These are phyloP conservation scores for Pseudocercospora macadamiae DNA, from an alignment of 2,329 filamentous ascomycete genomes.

Conservation along the genomic window DNA sequence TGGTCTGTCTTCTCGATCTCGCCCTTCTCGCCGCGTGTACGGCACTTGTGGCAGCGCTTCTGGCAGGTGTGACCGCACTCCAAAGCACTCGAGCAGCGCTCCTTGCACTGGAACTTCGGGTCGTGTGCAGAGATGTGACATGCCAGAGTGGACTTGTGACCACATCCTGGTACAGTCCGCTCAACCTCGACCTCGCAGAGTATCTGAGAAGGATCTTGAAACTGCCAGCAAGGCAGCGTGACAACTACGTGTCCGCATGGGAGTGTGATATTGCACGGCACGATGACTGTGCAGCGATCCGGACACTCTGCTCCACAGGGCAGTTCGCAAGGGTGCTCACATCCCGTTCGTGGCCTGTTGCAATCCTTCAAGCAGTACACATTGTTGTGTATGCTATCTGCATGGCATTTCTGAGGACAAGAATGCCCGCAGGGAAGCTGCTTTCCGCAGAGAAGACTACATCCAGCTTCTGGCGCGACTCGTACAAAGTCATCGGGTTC, in stretches of 20 bases:
- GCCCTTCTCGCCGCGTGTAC: conserved; percentile 37
- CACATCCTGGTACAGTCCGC: conserved; percentile 58
- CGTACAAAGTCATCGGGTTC: conserved; percentile 61
- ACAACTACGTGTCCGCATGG: conserved; percentile 34
- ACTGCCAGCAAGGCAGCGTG: conserved; percentile 31
- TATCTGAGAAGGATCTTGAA: conserved; percentile 51
- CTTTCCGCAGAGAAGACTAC: conserved; percentile 52
- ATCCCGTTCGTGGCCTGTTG: conserved; percentile 39
- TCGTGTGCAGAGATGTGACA: conserved; percentile 55
- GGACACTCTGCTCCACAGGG: conserved; percentile 48
- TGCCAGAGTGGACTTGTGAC: conserved; percentile 54
- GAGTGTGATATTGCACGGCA: conserved; percentile 37
- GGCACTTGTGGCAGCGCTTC: conserved; percentile 55
- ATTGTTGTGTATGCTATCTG: conserved; percentile 46
- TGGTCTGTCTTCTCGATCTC: conserved; percentile 46
- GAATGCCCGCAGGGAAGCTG: conserved; percentile 51
- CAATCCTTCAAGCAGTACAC: conserved; percentile 49
- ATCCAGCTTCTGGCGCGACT: conserved; percentile 65
- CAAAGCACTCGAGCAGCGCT: conserved; percentile 50
- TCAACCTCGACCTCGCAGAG: conserved; percentile 53
- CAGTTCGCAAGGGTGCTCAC: conserved; percentile 47
- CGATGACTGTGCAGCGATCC: conserved; percentile 36
- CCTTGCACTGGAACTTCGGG: conserved; percentile 51
- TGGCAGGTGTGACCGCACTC: conserved; percentile 64
- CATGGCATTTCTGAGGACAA: conserved; percentile 51